Percentiles rank a stretch among this genome's conserved stretches.
phyloP scores from a whole-genome alignment of 2,329 filamentous ascomycete genomes.

The Paecilomyces fulvus region DNA sequence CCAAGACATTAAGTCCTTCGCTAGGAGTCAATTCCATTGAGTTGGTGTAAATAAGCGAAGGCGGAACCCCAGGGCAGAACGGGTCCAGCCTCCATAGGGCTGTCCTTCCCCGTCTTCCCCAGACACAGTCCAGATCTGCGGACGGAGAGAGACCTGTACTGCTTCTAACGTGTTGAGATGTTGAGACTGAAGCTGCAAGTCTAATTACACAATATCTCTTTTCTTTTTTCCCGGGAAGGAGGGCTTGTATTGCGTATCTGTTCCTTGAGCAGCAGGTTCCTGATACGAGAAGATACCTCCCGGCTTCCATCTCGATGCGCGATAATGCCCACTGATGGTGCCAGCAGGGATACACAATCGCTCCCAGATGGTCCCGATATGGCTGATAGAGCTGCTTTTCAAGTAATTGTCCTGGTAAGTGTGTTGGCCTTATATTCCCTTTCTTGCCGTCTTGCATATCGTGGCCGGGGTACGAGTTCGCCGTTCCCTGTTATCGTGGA shows the following conservation, averaged over 20 bases:
- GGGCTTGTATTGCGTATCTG: background rate
- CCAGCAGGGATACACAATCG: background rate
- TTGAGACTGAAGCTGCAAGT: background rate
- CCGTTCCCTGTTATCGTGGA: background rate
- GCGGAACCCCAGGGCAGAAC: background rate
- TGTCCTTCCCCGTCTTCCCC: background rate
- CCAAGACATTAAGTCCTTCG: background rate
- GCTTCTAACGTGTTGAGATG: background rate
- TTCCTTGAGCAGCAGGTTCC: background rate
- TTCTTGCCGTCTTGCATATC: background rate
- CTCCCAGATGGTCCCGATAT: constrained; percentile 7
- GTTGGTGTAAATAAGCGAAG: background rate
- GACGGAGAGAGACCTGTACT: background rate
- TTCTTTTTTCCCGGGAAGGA: background rate
- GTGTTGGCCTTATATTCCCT: background rate
- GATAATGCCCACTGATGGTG: constrained; percentile 1
- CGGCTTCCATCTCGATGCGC: constrained; percentile 2
- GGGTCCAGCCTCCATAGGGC: background rate
- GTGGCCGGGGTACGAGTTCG: background rate
- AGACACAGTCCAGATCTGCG: background rate
- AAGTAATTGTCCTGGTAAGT: constrained; percentile 68
- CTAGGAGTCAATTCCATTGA: background rate
- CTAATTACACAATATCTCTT: background rate
- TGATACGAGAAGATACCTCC: background rate
- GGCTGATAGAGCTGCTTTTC: constrained; percentile 45